phyloP scores from a whole-genome alignment of 805 yeast species.

The Teunomyces gatunensis region DNA sequence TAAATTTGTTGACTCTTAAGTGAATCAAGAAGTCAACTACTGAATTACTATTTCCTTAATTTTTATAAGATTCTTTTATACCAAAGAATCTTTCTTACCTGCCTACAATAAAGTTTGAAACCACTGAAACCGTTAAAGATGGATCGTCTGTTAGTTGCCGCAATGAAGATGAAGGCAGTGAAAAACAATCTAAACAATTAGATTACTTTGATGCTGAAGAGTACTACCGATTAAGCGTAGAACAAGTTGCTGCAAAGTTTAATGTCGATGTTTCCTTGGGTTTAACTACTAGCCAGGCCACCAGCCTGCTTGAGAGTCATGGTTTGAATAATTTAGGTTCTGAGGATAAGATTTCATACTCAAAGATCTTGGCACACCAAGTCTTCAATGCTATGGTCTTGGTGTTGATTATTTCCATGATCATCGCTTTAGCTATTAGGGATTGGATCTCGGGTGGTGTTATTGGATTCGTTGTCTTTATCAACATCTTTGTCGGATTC shows the following conservation, averaged over 20 bases:
- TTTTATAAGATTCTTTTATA: background rate
- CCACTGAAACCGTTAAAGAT: slow-evolving; percentile 3
- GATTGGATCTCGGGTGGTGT: slow-evolving; percentile 46
- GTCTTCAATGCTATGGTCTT: slow-evolving; percentile 40
- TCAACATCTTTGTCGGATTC: slow-evolving; percentile 50
- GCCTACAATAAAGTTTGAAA: slow-evolving; percentile 7
- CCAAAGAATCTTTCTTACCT: background rate
- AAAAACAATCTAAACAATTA: slow-evolving; percentile 11
- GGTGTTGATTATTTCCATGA: slow-evolving; percentile 35
- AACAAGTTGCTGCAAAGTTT: slow-evolving; percentile 15
- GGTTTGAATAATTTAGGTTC: slow-evolving; percentile 30
- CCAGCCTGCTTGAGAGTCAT: background rate
- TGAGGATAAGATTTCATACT: slow-evolving; percentile 25
- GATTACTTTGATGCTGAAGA: slow-evolving; percentile 3
- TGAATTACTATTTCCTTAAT: background rate
- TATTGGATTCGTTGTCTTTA: slow-evolving; percentile 43
- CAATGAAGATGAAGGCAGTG: slow-evolving; percentile 16
- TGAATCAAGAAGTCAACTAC: background rate
- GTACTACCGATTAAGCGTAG: slow-evolving; percentile 16
- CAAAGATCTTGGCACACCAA: slow-evolving; percentile 34
- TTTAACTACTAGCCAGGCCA: slow-evolving; percentile 6
- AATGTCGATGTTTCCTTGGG: slow-evolving; percentile 16
- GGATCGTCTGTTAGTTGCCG: slow-evolving; percentile 13
- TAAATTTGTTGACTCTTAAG: background rate
- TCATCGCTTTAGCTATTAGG: slow-evolving; percentile 35